These are phyloP conservation scores for Fimicolochytrium jonesii DNA, from an alignment of 192 early-diverging fungal genomes.

Conservation along the genomic window DNA sequence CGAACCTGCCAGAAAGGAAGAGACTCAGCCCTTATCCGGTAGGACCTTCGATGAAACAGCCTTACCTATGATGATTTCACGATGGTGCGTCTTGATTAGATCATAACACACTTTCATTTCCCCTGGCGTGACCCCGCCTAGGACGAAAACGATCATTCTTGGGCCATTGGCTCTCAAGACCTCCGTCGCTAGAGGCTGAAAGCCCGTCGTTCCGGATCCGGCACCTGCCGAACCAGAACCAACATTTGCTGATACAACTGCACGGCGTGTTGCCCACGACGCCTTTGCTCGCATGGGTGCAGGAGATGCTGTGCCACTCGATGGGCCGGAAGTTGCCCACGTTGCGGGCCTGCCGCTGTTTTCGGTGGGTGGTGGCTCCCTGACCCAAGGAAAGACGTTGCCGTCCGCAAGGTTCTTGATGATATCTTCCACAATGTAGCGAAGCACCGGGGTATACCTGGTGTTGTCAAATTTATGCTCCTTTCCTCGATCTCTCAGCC, in stretches of 20 bases:
- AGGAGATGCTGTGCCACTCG: not conserved
- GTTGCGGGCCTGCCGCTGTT: constrained; percentile 21
- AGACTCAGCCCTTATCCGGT: not conserved
- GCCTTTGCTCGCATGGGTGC: constrained; percentile 14
- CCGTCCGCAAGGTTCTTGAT: constrained; percentile 44
- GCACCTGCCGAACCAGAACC: not conserved
- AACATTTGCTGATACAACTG: constrained; percentile 15
- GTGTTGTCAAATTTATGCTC: constrained; percentile 69
- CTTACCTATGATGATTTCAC: constrained; percentile 66
- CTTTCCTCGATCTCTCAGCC: constrained; percentile 35
- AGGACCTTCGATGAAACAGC: not conserved
- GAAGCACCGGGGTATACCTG: constrained; percentile 69
- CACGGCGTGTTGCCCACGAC: constrained; percentile 22
- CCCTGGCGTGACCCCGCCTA: constrained; percentile 74
- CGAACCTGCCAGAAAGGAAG: constrained; percentile 41
- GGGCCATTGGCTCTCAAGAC: constrained; percentile 46
- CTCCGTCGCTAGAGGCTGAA: constrained; percentile 18
- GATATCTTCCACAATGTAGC: constrained; percentile 59
- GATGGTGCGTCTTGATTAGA: constrained; percentile 53
- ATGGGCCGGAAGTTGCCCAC: constrained; percentile 10
- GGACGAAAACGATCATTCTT: constrained; percentile 69
- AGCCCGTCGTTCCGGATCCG: constrained; percentile 6
- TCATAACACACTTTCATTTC: constrained; percentile 74
- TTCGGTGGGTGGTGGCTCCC: constrained; percentile 45
- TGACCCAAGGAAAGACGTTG: constrained; percentile 62